Conservation (phyloP, 1,284 basidiomycete genomes). For the Marasmius tenuissimus region DNA sequence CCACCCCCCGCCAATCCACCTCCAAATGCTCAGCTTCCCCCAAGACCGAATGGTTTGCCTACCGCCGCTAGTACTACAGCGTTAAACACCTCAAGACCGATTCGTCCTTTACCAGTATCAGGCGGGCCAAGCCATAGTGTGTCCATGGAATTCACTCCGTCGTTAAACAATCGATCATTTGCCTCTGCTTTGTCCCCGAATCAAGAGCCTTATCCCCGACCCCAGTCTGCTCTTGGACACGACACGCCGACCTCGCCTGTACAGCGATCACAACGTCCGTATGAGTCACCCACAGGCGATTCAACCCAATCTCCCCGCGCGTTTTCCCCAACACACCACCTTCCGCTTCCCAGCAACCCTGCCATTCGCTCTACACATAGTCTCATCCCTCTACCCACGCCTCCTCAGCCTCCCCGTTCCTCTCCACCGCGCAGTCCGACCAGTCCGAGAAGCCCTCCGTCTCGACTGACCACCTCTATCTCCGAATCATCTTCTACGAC, state of each 20-base stretch:
- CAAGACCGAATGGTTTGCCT: background rate
- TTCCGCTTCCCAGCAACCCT: background rate
- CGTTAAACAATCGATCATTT: constrained; percentile 16
- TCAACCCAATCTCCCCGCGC: background rate
- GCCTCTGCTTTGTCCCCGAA: constrained; percentile 32
- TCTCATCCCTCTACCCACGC: constrained; percentile 8
- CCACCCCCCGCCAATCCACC: background rate
- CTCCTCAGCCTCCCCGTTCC: constrained; percentile 20
- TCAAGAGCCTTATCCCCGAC: constrained; percentile 57
- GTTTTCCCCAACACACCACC: constrained; percentile 1
- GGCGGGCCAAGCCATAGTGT: constrained; percentile 27
- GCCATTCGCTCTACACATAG: constrained; percentile 15
- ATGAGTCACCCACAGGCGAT: constrained; percentile 30
- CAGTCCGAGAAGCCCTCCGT: constrained; percentile 43
- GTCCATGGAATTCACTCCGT: constrained; percentile 26
- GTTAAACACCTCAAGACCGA: constrained; percentile 34
- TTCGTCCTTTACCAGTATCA: constrained; percentile 39
- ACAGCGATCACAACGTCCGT: constrained; percentile 29
- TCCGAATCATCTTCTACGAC: background rate
- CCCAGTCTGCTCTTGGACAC: constrained; percentile 52
- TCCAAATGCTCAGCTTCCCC: background rate
- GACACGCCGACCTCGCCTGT: constrained; percentile 47
- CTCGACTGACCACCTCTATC: background rate
- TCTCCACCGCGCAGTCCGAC: constrained; percentile 61
- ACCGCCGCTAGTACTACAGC: constrained; percentile 16